A percentile compares a stretch with the other conserved stretches of the same genome.
Conservation (phyloP, 1,139 yeast species). For the Taphrina flavorubra region DNA sequence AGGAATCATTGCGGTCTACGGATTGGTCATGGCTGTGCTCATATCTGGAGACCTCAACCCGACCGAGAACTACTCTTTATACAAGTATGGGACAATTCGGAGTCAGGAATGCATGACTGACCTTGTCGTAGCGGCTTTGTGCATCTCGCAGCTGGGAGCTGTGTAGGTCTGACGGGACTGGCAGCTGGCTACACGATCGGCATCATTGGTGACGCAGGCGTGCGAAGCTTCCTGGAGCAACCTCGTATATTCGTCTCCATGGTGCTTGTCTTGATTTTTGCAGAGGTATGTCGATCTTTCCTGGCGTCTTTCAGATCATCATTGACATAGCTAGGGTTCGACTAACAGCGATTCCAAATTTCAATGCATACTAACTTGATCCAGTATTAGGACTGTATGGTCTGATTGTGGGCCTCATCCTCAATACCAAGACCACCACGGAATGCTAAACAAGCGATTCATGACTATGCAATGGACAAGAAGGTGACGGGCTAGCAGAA, state of each 20-base stretch:
- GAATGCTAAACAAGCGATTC: conserved; percentile 25
- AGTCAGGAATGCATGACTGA: not conserved
- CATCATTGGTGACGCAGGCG: conserved; percentile 98
- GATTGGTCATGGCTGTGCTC: conserved; percentile 93
- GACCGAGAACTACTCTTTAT: conserved; percentile 87
- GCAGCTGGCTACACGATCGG: conserved; percentile 99
- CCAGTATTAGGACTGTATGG: conserved; percentile 87
- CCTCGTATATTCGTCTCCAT: conserved; percentile 97
- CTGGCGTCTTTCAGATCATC: not conserved
- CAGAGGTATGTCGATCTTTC: conserved; percentile 62
- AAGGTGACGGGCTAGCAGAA: not conserved
- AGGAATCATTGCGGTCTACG: conserved; percentile 99
- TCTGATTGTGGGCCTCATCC: conserved; percentile 92
- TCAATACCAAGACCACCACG: conserved; percentile 83
- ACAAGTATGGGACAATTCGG: conserved; percentile 53
- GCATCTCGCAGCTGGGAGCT: conserved; percentile 97
- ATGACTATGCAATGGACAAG: not conserved
- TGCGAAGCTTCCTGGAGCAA: conserved; percentile 94
- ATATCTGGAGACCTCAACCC: conserved; percentile 76
- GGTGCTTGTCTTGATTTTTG: conserved; percentile 91
- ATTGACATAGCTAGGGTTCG: conserved; percentile 12
- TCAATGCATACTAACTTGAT: not conserved
- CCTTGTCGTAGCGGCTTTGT: conserved; percentile 72
- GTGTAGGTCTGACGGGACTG: conserved; percentile 95
- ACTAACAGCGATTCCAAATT: not conserved